Evolutionary conservation across 2,329 filamentous ascomycete species (phyloP), one percentile per base, ranked within the genome.

Genomic region (Colletotrichum nymphaeae): DNA sequence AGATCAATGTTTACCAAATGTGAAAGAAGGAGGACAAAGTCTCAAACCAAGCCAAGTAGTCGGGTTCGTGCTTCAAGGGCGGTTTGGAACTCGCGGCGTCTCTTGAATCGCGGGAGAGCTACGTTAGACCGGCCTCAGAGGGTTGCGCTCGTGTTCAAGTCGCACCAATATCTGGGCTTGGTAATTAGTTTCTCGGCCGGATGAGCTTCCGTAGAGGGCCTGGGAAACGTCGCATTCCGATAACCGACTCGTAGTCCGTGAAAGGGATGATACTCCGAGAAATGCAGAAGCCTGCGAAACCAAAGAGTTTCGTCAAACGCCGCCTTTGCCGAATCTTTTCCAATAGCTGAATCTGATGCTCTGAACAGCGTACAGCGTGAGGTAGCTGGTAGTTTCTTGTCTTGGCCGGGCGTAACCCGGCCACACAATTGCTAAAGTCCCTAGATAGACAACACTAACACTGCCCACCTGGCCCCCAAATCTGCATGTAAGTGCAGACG

Each of bases 401-500:
- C 59, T 69, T 64, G 60, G 70, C 53, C 35, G 26, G 46, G 53
- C 66, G 66, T 65, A 70, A 65, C 53, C 32, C 11, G 35, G 55
- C 59, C 66, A 73, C n/a, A 49, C 30, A 28, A 30, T 73, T 73
- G 24, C 58, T 42, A 35, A 37, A 42, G 12, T 28, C 37, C 28
- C 28, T 26, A 53, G 19, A n/a, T 24, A 59, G 58, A 46, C 58
- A 14, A 42, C 53, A 59, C 52, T 28, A 63, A 42, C 42, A 49
- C 42, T 49, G 42, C 42, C 42, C 42, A 8, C 42, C 42, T 19
- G 7, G 19, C 42, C 42, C 42, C 19, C 42, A 49, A 22, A 49
- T 49, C 42, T 49, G 53, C 37, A 67, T 59, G 58, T 32, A 46
- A 35, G 57, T 63, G 37, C 28, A 28, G 4, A 42, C 16, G 16